phyloP scores from a whole-genome alignment of 129 eudicot genomes.

The Tagetes erecta region DNA sequence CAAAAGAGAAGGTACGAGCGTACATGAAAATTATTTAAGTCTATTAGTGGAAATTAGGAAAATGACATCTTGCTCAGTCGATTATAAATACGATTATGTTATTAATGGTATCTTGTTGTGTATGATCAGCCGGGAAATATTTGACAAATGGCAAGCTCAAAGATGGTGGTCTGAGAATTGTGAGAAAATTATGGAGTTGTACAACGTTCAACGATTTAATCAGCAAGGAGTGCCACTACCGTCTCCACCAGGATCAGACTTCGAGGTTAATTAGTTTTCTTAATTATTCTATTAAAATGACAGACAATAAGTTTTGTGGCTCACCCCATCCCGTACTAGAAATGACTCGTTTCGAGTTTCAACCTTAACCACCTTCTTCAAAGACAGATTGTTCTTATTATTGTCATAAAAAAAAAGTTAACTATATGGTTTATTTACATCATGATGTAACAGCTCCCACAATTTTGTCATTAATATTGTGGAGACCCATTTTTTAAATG shows the following conservation, averaged over 20 bases:
- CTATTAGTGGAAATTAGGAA: neutral
- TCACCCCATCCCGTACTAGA: neutral
- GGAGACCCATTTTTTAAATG: too few species aligned
- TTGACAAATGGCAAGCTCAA: conserved; percentile 96
- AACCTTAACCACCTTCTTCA: neutral
- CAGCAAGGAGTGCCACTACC: conserved; percentile 57
- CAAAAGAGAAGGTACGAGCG: neutral
- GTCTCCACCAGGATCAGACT: conserved; percentile 69
- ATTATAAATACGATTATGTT: neutral
- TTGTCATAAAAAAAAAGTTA: neutral
- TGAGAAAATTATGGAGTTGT: conserved; percentile 89
- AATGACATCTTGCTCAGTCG: neutral
- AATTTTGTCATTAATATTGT: neutral
- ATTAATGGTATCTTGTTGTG: conserved; percentile 16
- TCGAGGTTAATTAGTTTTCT: conserved; percentile 51
- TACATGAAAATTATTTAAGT: neutral
- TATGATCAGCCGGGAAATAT: conserved; percentile 79
- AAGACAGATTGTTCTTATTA: neutral
- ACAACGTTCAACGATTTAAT: conserved; percentile 78
- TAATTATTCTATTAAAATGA: neutral
- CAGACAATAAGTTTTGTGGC: neutral
- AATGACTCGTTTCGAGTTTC: neutral
- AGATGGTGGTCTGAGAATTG: conserved; percentile 95
- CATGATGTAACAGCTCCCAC: neutral
- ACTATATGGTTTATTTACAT: neutral